Percentiles rank a stretch among this genome's conserved stretches.
These are phyloP conservation scores for Anisodus tanguticus DNA, from an alignment of 257 asterid species.

Conservation along the genomic window DNA sequence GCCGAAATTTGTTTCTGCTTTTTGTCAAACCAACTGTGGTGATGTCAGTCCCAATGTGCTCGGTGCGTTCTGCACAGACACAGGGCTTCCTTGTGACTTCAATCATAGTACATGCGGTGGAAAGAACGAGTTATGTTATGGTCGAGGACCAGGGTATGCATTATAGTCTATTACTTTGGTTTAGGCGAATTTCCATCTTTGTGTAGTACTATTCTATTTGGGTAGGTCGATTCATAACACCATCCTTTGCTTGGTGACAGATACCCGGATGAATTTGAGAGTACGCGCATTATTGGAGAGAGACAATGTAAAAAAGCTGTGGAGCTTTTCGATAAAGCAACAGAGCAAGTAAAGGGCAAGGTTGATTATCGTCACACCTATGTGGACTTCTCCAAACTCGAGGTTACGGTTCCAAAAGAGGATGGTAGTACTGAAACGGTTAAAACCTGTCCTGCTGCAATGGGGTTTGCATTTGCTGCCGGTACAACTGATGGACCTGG, in stretches of 20 bases:
- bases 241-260: constrained; percentile 51
- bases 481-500: constrained; percentile 99
- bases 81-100: constrained; percentile 96
- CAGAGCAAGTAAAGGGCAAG: constrained; percentile 77
- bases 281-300: constrained; percentile 92
- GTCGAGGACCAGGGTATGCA: constrained; percentile 96
- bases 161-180: constrained; percentile 22
- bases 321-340: constrained; percentile 72
- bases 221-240: constrained; percentile 24
- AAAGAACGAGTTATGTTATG: constrained; percentile 93
- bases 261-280: constrained; percentile 93
- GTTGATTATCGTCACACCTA: constrained; percentile 80
- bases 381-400: constrained; percentile 76
- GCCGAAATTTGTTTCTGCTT: constrained; percentile 90
- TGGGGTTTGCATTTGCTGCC: constrained; percentile 99
- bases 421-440: constrained; percentile 62
- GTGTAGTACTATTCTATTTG: neutral
- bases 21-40: constrained; percentile 98
- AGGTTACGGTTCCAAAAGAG: constrained; percentile 66
- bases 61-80: constrained; percentile 92
- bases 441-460: constrained; percentile 96
- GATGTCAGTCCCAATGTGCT: constrained; percentile 99
- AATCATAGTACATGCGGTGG: constrained; percentile 98
- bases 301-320: constrained; percentile 85
- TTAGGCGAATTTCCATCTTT: constrained; percentile 21